Evolutionary conservation across 768 basidiomycete species (phyloP).

Genomic region (Leccinum uliginosum): DNA sequence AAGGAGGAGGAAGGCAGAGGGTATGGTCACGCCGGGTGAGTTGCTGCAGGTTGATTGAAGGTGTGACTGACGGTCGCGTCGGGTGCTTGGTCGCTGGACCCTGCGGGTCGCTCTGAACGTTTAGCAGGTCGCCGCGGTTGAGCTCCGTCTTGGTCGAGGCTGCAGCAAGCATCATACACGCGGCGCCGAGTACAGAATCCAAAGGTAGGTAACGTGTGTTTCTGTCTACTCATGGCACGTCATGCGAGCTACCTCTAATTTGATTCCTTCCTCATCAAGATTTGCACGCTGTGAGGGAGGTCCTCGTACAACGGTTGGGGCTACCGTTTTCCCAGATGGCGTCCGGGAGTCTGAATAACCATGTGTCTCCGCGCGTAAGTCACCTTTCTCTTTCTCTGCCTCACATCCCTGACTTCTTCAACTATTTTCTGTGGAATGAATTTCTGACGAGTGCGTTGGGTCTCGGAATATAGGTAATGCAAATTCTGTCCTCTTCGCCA

Average conservation of each 20-base stretch:
- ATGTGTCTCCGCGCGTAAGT: conserved; percentile 51
- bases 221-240: neutral
- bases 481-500: conserved; percentile 46
- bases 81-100: neutral
- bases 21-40: conserved; percentile 33
- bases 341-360: conserved; percentile 43
- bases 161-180: conserved; percentile 61
- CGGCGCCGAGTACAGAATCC: conserved; percentile 50
- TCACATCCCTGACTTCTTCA: neutral
- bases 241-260: neutral
- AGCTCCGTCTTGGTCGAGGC: conserved; percentile 59
- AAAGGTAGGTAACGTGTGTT: conserved; percentile 43
- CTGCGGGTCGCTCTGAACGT: neutral
- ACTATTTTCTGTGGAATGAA: neutral
- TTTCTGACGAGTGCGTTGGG: neutral
- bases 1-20: neutral
- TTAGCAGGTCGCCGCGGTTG: conserved; percentile 32
- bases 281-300: conserved; percentile 48
- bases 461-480: conserved; percentile 39
- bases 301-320: conserved; percentile 55
- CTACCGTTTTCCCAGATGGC: conserved; percentile 54
- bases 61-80: conserved; percentile 2
- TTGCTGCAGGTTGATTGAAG: neutral
- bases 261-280: conserved; percentile 37
- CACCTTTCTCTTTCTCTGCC: too few relatives aligned